Conservation (phyloP, 2,329 filamentous ascomycete species). For the Dichotomopilus funicola region DNA sequence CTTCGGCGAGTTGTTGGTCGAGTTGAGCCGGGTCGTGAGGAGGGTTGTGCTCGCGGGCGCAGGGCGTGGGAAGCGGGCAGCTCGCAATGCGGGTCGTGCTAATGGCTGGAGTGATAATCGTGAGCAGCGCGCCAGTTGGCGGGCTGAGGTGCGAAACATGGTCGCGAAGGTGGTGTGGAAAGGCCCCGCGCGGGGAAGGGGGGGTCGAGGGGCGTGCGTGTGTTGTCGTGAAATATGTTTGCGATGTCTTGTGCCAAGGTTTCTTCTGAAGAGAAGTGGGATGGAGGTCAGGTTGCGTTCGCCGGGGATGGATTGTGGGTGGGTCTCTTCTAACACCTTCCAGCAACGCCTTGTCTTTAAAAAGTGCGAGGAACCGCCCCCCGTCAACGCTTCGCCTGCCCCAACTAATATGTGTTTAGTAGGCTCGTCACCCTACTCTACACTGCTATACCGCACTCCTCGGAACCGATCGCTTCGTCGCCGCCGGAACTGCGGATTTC, state of each 20-base stretch:
- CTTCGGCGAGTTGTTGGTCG: conserved; percentile 12
- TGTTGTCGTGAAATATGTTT: no score
- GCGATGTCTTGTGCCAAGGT: no score
- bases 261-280: conserved; percentile 1
- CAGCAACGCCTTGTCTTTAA: no score
- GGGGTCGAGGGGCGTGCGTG: no score
- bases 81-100: conserved; percentile 20
- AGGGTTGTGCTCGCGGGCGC: conserved; percentile 14
- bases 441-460: background rate
- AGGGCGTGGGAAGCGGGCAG: conserved; percentile 18
- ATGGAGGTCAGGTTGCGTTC: background rate
- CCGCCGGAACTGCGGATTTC: background rate
- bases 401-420: background rate
- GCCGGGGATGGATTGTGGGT: no score
- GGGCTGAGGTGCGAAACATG: conserved; percentile 27
- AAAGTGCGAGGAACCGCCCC: no score
- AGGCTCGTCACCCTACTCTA: conserved; percentile 7
- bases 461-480: conserved; percentile 5
- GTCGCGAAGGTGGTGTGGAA: conserved; percentile 14
- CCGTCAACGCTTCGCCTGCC: background rate
- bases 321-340: no score
- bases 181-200: background rate
- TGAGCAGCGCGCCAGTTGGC: conserved; percentile 26
- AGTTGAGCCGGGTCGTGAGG: conserved; percentile 23
- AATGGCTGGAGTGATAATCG: conserved; percentile 22